phyloP scores from a whole-genome alignment of 768 basidiomycete species.

The Cystofilobasidium bisporidii region DNA sequence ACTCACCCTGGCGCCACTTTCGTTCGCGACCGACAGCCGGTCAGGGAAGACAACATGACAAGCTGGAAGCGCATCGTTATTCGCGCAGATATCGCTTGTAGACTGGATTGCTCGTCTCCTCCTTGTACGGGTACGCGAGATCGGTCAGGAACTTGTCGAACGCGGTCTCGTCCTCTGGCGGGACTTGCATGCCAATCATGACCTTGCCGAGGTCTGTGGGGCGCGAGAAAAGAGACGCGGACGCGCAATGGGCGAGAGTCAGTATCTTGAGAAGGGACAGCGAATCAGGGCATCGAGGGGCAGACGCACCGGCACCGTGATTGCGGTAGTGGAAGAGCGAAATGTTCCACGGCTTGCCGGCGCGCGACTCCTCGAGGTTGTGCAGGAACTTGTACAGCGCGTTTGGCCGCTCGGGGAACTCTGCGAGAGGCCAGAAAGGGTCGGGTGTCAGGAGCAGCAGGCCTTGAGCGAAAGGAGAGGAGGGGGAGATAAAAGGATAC shows the following conservation, averaged over 20 bases:
- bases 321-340: slow-evolving; percentile 96
- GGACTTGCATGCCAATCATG: slow-evolving; percentile 86
- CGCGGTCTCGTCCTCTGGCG: slow-evolving; percentile 52
- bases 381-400: slow-evolving; percentile 83
- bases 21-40: no score
- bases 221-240: background rate
- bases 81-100: slow-evolving; percentile 48
- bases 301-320: slow-evolving; percentile 75
- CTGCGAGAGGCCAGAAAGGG: slow-evolving; percentile 42
- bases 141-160: slow-evolving; percentile 68
- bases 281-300: slow-evolving; percentile 11
- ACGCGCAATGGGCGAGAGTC: no score
- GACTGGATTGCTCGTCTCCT: slow-evolving; percentile 82
- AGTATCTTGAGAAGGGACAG: no score
- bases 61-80: background rate
- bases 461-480: background rate
- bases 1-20: no score
- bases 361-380: slow-evolving; percentile 55
- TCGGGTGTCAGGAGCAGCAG: background rate
- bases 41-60: no score
- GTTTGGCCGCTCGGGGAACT: slow-evolving; percentile 90
- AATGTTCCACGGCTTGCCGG: slow-evolving; percentile 62
- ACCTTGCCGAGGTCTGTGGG: slow-evolving; percentile 77
- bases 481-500: slow-evolving; percentile 35
- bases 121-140: slow-evolving; percentile 77